Evolutionary conservation across 208 protist genomes (phyloP).

Genomic region (Jaenimonas drosophilae): DNA sequence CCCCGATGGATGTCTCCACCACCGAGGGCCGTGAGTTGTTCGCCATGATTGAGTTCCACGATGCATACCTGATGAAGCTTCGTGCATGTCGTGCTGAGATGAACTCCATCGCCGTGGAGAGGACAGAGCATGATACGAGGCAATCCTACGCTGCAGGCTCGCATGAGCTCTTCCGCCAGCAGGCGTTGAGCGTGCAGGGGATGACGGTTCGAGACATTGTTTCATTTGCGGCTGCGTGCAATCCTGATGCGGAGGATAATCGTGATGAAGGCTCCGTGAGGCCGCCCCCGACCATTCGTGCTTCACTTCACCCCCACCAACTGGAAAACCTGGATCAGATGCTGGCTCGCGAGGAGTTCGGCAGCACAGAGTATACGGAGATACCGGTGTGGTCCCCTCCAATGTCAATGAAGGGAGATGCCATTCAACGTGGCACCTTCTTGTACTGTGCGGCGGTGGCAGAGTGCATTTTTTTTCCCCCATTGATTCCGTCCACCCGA

Average conservation of each 20-base stretch:
- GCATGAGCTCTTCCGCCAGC: too few relatives aligned
- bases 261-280: conserved; percentile 3
- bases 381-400: conserved; percentile 9
- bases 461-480: conserved; percentile 3
- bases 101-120: too few relatives aligned
- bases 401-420: background rate
- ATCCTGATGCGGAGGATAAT: conserved; percentile 8
- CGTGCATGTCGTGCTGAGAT: too few relatives aligned
- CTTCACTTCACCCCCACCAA: conserved; percentile 28
- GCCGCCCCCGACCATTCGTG: conserved; percentile 12
- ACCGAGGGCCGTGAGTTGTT: too few relatives aligned
- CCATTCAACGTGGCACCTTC: conserved; percentile 6
- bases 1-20: too few relatives aligned
- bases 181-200: too few relatives aligned
- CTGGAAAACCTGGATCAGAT: conserved; percentile 33
- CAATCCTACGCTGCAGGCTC: too few relatives aligned
- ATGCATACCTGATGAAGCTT: too few relatives aligned
- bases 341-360: conserved; percentile 16
- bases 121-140: too few relatives aligned
- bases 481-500: background rate
- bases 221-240: too few relatives aligned
- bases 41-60: too few relatives aligned
- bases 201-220: too few relatives aligned
- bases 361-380: conserved; percentile 18
- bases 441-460: conserved; percentile 22